Conservation (phyloP, 2,329 filamentous ascomycete genomes). For the Chrysoporthe puriensis region DNA sequence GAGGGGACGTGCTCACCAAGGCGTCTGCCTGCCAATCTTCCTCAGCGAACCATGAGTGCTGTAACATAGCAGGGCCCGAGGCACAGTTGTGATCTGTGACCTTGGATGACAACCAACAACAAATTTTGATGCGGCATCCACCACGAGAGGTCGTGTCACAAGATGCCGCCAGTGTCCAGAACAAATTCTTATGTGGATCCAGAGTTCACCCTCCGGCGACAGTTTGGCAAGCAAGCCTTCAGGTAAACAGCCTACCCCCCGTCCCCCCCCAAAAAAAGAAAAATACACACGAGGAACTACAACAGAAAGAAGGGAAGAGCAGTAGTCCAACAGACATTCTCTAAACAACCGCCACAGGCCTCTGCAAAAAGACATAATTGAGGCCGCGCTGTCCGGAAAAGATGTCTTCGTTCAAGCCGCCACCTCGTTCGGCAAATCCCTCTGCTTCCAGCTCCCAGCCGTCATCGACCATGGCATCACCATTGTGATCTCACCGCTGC, state of each 20-base stretch:
- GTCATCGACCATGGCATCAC: slow-evolving; percentile 88
- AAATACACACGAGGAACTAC: not conserved
- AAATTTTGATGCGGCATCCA: not conserved
- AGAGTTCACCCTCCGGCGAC: slow-evolving; percentile 72
- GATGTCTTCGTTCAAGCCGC: slow-evolving; percentile 95
- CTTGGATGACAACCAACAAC: slow-evolving; percentile 8
- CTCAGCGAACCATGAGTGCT: slow-evolving; percentile 14
- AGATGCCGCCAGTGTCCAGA: slow-evolving; percentile 48
- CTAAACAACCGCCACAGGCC: slow-evolving; percentile 56
- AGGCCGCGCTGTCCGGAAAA: slow-evolving; percentile 75
- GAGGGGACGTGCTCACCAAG: not conserved
- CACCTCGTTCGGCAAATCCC: slow-evolving; percentile 87
- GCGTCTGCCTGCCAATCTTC: not conserved
- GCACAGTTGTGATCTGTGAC: slow-evolving; percentile 12
- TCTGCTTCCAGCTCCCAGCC: slow-evolving; percentile 91
- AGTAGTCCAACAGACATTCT: not conserved
- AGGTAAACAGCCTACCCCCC: slow-evolving; percentile 52
- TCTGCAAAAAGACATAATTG: slow-evolving; percentile 84
- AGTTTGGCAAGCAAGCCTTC: slow-evolving; percentile 76
- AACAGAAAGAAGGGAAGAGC: not conserved
- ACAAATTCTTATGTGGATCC: slow-evolving; percentile 63
- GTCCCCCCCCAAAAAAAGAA: not conserved
- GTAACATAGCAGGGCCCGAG: slow-evolving; percentile 20
- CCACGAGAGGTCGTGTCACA: slow-evolving; percentile 9
- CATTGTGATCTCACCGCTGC: slow-evolving; percentile 84